Conservation (phyloP, 202 grass and related monocot genomes). For the Carex sylvatica region DNA sequence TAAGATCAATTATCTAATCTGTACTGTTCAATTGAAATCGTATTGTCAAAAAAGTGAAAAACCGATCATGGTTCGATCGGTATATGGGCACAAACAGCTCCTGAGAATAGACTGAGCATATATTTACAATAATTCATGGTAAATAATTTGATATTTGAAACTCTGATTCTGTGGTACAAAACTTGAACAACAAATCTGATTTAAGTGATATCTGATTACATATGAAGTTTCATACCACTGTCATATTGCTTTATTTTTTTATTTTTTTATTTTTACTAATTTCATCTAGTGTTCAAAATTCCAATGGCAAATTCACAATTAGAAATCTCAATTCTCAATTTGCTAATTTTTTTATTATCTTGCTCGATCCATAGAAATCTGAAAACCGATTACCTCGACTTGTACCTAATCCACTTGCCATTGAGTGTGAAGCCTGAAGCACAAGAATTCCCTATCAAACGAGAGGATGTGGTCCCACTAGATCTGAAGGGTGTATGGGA, state of each 20-base stretch:
- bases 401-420: conserved; percentile 66
- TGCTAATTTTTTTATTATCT: neutral
- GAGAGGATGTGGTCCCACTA: conserved; percentile 51
- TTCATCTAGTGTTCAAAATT: no score
- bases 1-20: neutral
- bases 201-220: no score
- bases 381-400: conserved; percentile 68
- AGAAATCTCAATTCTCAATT: neutral
- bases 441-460: conserved; percentile 34
- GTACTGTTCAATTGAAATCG: neutral
- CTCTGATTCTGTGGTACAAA: neutral
- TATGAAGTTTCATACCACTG: no score
- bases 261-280: no score
- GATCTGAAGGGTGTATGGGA: conserved; percentile 58
- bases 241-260: no score
- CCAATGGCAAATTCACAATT: neutral
- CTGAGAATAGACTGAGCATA: no score
- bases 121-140: no score
- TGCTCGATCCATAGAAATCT: conserved; percentile 44
- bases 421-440: conserved; percentile 49
- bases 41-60: neutral
- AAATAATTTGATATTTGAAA: no score
- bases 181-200: neutral
- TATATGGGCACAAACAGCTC: no score
- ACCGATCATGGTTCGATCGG: no score